These are phyloP conservation scores for Leishmania braziliensis DNA, from an alignment of 208 protist genomes.

Conservation along the genomic window DNA sequence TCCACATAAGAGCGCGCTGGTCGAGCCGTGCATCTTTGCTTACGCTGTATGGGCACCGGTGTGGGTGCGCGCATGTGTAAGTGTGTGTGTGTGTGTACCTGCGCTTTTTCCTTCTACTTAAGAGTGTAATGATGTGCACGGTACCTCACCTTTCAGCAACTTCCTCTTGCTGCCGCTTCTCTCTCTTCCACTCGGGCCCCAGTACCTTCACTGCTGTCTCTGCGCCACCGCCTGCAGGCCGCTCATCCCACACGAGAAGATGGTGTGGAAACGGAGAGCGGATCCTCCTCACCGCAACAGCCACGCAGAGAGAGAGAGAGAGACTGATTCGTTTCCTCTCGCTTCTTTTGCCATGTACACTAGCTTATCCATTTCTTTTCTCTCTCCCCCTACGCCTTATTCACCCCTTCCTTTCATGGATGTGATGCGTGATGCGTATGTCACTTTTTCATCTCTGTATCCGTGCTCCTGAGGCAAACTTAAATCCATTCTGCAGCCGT, in stretches of 20 bases:
- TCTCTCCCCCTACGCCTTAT: neutral
- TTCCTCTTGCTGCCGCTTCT: too few species aligned
- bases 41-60: neutral
- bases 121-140: too few species aligned
- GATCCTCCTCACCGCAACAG: neutral
- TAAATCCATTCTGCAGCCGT: neutral
- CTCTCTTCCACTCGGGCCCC: too few species aligned
- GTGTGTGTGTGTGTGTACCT: neutral
- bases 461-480: neutral
- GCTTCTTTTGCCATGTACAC: neutral
- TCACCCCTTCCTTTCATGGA: neutral
- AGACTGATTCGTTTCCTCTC: slow-evolving; percentile 3
- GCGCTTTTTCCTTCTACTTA: neutral
- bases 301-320: neutral
- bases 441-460: neutral
- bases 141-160: too few species aligned
- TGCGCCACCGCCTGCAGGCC: neutral
- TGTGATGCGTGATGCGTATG: neutral
- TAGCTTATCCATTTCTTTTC: neutral
- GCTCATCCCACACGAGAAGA: neutral
- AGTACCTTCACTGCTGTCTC: neutral
- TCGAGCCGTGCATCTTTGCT: neutral
- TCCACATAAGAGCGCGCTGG: neutral
- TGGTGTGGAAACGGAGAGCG: neutral
- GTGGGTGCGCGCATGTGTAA: neutral